Percentiles rank a stretch among this genome's conserved stretches.
Evolutionary conservation across 805 yeast species (phyloP).

Genomic region (Candida silvicultrix): DNA sequence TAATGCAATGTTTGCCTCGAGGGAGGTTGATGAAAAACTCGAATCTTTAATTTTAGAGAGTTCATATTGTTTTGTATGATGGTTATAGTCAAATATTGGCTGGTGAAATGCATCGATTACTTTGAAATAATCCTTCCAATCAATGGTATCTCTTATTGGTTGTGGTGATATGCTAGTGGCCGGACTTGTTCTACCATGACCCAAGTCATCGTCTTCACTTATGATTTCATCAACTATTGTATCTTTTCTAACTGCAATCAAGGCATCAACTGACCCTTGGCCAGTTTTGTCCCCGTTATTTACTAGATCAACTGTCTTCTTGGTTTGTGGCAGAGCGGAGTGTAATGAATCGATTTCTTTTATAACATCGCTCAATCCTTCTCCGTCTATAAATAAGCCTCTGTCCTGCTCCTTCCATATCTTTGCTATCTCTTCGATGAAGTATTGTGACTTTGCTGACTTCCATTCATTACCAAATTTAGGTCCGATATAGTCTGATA

Average conservation of each 20-base stretch:
- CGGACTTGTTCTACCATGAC: slow-evolving; percentile 13
- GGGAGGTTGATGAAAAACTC: slow-evolving; percentile 21
- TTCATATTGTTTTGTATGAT: slow-evolving; percentile 54
- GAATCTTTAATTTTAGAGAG: slow-evolving; percentile 19
- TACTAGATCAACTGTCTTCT: neutral
- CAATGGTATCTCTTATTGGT: slow-evolving; percentile 26
- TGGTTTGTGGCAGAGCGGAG: slow-evolving; percentile 6
- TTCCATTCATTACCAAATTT: slow-evolving; percentile 87
- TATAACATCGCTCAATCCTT: slow-evolving; percentile 56
- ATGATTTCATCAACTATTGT: slow-evolving; percentile 7
- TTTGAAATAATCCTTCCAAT: slow-evolving; percentile 71
- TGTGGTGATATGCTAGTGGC: slow-evolving; percentile 22
- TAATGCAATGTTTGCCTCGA: slow-evolving; percentile 29
- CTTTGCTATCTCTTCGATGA: slow-evolving; percentile 72
- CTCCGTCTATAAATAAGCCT: slow-evolving; percentile 80
- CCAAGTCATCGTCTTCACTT: slow-evolving; percentile 11
- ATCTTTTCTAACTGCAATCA: slow-evolving; percentile 6
- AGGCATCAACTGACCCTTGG: neutral
- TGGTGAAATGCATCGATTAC: slow-evolving; percentile 59
- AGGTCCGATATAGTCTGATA: slow-evolving; percentile 72
- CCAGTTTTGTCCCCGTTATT: neutral
- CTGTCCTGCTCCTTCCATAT: slow-evolving; percentile 87
- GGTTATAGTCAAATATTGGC: slow-evolving; percentile 59
- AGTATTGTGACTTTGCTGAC: slow-evolving; percentile 50
- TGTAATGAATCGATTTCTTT: slow-evolving; percentile 40